Evolutionary conservation across 768 basidiomycete species (phyloP).

Genomic region (Xanthoconium purpureum): DNA sequence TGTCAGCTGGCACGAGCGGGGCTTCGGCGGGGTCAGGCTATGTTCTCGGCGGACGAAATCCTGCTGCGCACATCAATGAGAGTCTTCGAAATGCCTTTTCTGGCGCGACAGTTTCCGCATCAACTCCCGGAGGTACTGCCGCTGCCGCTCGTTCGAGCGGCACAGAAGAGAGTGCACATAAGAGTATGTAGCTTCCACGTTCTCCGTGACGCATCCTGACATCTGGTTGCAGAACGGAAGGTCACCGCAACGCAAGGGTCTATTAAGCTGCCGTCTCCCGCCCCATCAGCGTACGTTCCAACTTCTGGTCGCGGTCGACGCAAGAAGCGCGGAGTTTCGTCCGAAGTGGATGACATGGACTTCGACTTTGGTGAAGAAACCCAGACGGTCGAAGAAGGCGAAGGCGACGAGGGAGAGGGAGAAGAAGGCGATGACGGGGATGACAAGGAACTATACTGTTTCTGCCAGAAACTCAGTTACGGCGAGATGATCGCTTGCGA

Average conservation of each 20-base stretch:
- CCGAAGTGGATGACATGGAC: constrained; percentile 35
- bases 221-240: constrained; percentile 27
- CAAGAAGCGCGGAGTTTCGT: constrained; percentile 36
- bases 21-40: constrained; percentile 22
- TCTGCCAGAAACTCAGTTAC: constrained; percentile 60
- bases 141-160: constrained; percentile 14
- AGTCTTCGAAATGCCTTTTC: constrained; percentile 37
- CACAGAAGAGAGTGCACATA: constrained; percentile 28
- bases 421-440: constrained; percentile 51
- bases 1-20: constrained; percentile 12
- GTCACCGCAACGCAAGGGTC: constrained; percentile 28
- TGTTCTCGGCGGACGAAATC: constrained; percentile 36
- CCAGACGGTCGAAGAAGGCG: constrained; percentile 29
- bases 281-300: constrained; percentile 29
- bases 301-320: constrained; percentile 32
- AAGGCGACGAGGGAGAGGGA: constrained; percentile 37
- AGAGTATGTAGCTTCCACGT: constrained; percentile 21
- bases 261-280: constrained; percentile 36
- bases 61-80: constrained; percentile 40
- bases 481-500: constrained; percentile 71
- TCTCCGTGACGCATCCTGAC: background rate
- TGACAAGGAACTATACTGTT: constrained; percentile 60
- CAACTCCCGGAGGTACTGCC: constrained; percentile 2
- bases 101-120: constrained; percentile 25
- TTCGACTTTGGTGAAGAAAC: constrained; percentile 34